These are phyloP conservation scores for Xylariaceae sp. DNA, from an alignment of 2,329 filamentous ascomycete genomes.

Conservation along the genomic window DNA sequence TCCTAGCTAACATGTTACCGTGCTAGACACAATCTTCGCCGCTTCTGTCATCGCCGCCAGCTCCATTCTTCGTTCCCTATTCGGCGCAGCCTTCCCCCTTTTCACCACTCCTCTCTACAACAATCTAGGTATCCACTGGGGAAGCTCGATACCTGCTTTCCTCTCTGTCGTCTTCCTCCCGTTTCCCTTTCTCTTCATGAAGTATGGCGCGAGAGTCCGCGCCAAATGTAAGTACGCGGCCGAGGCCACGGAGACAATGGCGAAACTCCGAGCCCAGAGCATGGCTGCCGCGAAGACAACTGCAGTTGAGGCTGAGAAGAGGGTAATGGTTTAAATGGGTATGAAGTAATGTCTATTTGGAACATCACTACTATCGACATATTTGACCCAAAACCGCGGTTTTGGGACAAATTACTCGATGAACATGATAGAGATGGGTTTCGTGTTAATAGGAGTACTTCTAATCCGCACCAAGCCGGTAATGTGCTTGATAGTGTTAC, in stretches of 20 bases:
- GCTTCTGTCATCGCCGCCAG: conserved; percentile 58
- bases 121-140: conserved; percentile 69
- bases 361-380: not conserved
- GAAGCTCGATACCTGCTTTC: conserved; percentile 67
- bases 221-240: conserved; percentile 64
- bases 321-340: conserved; percentile 6
- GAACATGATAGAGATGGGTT: too few relatives aligned
- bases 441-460: too few relatives aligned
- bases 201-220: conserved; percentile 60
- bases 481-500: not conserved
- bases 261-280: conserved; percentile 18
- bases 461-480: too few relatives aligned
- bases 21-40: conserved; percentile 63
- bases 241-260: conserved; percentile 51
- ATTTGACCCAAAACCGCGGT: too few relatives aligned
- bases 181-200: conserved; percentile 71
- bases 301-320: conserved; percentile 14
- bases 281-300: conserved; percentile 6
- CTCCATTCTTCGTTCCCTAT: conserved; percentile 53
- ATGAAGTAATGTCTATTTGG: not conserved
- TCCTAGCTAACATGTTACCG: not conserved
- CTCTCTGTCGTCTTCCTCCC: conserved; percentile 66
- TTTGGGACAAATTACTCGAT: too few relatives aligned
- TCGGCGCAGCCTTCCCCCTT: conserved; percentile 57
- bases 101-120: conserved; percentile 53